phyloP scores from a whole-genome alignment of 1,139 yeast genomes.

The Hemisphaericaspora subhashii region DNA sequence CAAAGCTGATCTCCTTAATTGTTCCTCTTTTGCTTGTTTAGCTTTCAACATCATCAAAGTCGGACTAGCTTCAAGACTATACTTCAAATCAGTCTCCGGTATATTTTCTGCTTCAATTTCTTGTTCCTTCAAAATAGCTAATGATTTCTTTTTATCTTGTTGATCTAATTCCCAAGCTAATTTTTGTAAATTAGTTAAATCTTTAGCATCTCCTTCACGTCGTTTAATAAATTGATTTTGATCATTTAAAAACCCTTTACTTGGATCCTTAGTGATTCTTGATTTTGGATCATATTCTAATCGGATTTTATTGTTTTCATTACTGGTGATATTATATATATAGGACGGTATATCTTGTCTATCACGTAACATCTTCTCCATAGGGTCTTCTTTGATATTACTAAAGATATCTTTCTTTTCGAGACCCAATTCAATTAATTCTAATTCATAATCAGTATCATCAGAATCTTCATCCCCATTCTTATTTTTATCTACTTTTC shows the following conservation, averaged over 20 bases:
- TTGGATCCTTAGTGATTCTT: constrained; percentile 46
- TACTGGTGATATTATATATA: constrained; percentile 18
- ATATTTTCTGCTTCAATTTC: constrained; percentile 14
- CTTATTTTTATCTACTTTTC: constrained; percentile 19
- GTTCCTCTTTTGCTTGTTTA: constrained; percentile 35
- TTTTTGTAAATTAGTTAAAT: constrained; percentile 46
- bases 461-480: constrained; percentile 33
- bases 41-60: constrained; percentile 52
- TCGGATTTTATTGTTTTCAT: constrained; percentile 13
- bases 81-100: constrained; percentile 38
- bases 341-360: constrained; percentile 56
- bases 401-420: constrained; percentile 24
- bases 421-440: constrained; percentile 49
- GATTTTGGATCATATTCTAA: constrained; percentile 58
- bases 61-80: constrained; percentile 59
- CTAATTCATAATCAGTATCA: constrained; percentile 51
- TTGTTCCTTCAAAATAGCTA: constrained; percentile 10
- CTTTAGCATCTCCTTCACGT: constrained; percentile 51
- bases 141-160: constrained; percentile 20
- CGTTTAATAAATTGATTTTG: constrained; percentile 54
- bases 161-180: constrained; percentile 53
- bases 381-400: constrained; percentile 35
- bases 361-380: constrained; percentile 44
- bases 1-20: constrained; percentile 19
- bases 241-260: constrained; percentile 50